A percentile compares a stretch with the other conserved stretches of the same genome.
Evolutionary conservation across 768 basidiomycete genomes (phyloP).

Genomic region (Sporobolomyces phaffii): DNA sequence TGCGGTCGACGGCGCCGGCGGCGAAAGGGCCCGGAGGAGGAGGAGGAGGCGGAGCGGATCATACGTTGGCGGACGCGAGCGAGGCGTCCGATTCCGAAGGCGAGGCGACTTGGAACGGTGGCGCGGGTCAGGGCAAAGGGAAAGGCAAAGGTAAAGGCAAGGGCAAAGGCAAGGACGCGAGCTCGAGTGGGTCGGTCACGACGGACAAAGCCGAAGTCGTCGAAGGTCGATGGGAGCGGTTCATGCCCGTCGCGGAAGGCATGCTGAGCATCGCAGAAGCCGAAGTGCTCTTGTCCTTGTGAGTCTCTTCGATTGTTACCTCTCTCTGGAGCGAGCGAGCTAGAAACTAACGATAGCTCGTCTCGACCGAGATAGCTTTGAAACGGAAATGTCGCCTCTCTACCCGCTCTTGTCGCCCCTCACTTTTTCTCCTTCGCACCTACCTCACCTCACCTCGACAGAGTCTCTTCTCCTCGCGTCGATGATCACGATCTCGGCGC

Average conservation of each 20-base stretch:
- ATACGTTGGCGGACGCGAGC: not conserved
- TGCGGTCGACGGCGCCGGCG: not conserved
- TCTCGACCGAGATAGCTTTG: constrained; percentile 25
- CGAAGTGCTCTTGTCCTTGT: constrained; percentile 20
- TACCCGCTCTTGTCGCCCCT: constrained; percentile 32
- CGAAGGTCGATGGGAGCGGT: constrained; percentile 23
- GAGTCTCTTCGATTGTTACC: not conserved
- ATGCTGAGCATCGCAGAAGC: constrained; percentile 24
- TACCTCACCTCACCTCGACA: constrained; percentile 22
- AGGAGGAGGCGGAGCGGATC: not conserved
- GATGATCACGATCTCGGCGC: constrained; percentile 35
- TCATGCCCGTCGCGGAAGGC: constrained; percentile 26
- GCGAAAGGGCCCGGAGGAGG: no score
- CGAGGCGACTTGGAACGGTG: not conserved
- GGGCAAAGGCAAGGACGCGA: constrained; percentile 2
- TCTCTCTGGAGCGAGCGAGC: not conserved
- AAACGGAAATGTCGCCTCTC: constrained; percentile 23
- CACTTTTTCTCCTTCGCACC: constrained; percentile 25
- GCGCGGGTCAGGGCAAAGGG: not conserved
- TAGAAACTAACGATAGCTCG: no score
- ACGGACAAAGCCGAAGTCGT: not conserved
- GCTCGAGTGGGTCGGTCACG: not conserved
- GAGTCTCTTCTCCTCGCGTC: constrained; percentile 36
- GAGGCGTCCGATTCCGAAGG: not conserved
- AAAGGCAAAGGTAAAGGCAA: constrained; percentile 3